These are phyloP conservation scores for Zostera marina DNA, from an alignment of 116 monocot genomes.

Conservation along the genomic window DNA sequence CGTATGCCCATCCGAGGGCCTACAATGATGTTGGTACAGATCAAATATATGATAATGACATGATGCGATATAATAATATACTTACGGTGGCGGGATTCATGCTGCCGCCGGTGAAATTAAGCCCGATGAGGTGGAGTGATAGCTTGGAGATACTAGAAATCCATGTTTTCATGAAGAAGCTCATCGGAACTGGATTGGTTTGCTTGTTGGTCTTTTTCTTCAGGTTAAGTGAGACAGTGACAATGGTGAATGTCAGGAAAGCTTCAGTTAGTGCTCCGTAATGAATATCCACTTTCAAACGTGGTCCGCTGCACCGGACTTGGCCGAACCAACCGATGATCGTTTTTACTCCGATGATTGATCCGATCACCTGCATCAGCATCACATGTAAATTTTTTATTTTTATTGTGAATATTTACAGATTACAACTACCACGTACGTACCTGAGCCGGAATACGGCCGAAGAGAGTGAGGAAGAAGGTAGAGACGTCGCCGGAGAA, in stretches of 20 bases:
- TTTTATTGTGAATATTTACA: too few species aligned
- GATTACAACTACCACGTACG: too few species aligned
- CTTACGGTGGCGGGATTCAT: slow-evolving; percentile 99
- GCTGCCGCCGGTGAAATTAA: slow-evolving; percentile 85
- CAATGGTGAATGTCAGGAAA: slow-evolving; percentile 52
- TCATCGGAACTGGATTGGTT: slow-evolving; percentile 18
- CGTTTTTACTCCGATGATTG: slow-evolving; percentile 46
- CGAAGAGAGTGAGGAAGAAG: slow-evolving; percentile 50
- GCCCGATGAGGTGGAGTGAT: slow-evolving; percentile 65
- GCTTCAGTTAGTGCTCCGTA: slow-evolving; percentile 85
- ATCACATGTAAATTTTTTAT: too few species aligned
- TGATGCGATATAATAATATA: not conserved
- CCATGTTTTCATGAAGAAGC: slow-evolving; percentile 95
- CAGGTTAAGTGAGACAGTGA: slow-evolving; percentile 42
- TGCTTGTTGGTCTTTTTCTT: slow-evolving; percentile 24
- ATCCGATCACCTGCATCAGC: slow-evolving; percentile 60
- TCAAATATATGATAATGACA: too few species aligned
- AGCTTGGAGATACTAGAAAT: slow-evolving; percentile 64
- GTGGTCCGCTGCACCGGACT: slow-evolving; percentile 70
- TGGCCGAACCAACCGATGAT: slow-evolving; percentile 37
- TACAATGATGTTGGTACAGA: too few species aligned
- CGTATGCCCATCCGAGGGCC: slow-evolving; percentile 89
- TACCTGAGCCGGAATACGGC: slow-evolving; percentile 74
- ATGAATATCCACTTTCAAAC: slow-evolving; percentile 55
- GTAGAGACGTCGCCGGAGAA: slow-evolving; percentile 16